These are phyloP conservation scores for Plectosphaerella plurivora DNA, from an alignment of 2,329 filamentous ascomycete species.

Conservation along the genomic window DNA sequence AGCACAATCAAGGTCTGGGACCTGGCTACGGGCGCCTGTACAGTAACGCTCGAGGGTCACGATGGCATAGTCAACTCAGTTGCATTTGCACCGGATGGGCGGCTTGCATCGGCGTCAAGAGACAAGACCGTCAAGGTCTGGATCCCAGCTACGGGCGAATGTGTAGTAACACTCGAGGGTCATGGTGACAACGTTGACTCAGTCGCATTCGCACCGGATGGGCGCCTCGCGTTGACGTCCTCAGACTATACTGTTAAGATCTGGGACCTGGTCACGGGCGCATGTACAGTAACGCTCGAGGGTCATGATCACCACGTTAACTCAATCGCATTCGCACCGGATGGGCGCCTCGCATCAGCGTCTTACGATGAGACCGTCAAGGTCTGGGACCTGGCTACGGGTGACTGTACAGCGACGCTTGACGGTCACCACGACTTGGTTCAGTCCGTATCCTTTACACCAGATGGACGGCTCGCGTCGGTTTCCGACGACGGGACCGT, in stretches of 20 bases:
- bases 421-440: too few species aligned
- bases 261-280: too few species aligned
- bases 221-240: neutral
- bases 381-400: too few species aligned
- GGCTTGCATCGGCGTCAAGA: conserved; percentile 10
- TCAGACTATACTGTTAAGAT: too few species aligned
- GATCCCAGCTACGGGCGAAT: conserved; percentile 1
- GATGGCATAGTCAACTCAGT: conserved; percentile 4
- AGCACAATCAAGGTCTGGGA: conserved; percentile 9
- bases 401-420: too few species aligned
- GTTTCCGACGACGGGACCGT: conserved; percentile 8
- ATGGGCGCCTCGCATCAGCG: too few species aligned
- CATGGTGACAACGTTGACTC: neutral
- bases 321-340: too few species aligned
- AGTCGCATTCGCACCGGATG: conserved; percentile 6
- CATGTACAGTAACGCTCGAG: too few species aligned
- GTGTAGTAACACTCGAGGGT: neutral
- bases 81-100: conserved; percentile 11
- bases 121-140: conserved; percentile 12
- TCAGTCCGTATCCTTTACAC: too few species aligned
- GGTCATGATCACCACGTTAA: too few species aligned
- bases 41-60: conserved; percentile 14
- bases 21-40: neutral
- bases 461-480: conserved; percentile 11
- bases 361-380: too few species aligned